These are phyloP conservation scores for Cicer arietinum DNA, from an alignment of 306 rosid genomes.

Conservation along the genomic window DNA sequence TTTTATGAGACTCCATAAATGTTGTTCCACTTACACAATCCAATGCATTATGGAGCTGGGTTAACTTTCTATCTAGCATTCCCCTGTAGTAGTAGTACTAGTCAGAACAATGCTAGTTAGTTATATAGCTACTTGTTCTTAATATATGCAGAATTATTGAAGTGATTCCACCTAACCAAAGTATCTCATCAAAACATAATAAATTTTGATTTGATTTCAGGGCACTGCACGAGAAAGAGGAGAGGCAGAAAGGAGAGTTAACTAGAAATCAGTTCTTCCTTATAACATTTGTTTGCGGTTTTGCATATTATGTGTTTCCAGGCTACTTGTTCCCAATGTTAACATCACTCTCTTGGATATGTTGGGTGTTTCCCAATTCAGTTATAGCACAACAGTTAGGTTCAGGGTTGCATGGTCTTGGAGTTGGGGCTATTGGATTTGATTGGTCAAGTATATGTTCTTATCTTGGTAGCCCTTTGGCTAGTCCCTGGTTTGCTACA, in stretches of 20 bases:
- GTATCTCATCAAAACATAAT: not conserved
- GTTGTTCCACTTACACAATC: not conserved
- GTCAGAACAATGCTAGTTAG: not conserved
- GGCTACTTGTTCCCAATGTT: slow-evolving; percentile 81
- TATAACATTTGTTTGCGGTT: slow-evolving; percentile 67
- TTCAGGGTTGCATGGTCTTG: slow-evolving; percentile 84
- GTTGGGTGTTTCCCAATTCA: slow-evolving; percentile 80
- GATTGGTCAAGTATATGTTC: slow-evolving; percentile 84
- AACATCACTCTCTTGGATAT: slow-evolving; percentile 78
- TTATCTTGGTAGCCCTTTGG: slow-evolving; percentile 84
- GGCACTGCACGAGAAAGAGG: slow-evolving; percentile 79
- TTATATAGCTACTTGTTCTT: not conserved
- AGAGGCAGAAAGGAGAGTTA: slow-evolving; percentile 60
- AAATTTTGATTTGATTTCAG: slow-evolving; percentile 52
- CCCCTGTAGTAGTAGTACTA: not conserved
- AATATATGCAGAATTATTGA: not conserved
- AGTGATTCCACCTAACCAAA: not conserved
- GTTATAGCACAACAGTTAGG: slow-evolving; percentile 74
- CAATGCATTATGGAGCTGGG: not conserved
- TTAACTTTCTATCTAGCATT: too few relatives aligned
- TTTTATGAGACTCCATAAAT: not conserved
- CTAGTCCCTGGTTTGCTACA: slow-evolving; percentile 95
- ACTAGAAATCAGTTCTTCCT: slow-evolving; percentile 79
- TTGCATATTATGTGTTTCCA: slow-evolving; percentile 77
- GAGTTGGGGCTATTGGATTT: slow-evolving; percentile 70